These are phyloP conservation scores for Vicia sativa DNA, from an alignment of 306 rosid genomes.

Conservation along the genomic window DNA sequence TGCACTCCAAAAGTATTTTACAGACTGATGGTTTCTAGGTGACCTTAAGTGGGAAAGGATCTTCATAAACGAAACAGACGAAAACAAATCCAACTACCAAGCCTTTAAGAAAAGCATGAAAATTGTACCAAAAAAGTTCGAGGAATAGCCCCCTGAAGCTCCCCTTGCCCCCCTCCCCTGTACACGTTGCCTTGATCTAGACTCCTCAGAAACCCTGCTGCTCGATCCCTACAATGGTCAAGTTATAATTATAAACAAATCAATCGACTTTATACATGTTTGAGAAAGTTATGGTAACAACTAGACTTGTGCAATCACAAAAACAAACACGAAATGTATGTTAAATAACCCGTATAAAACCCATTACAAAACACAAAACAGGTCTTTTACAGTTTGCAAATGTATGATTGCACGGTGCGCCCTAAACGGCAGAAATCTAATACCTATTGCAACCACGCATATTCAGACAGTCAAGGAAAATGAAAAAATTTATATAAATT, in stretches of 20 bases:
- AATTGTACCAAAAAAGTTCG: slow-evolving; percentile 43
- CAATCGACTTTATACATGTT: neutral
- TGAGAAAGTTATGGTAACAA: slow-evolving; percentile 6
- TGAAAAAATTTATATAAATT: neutral
- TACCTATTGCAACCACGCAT: slow-evolving; percentile 1
- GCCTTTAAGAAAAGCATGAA: slow-evolving; percentile 1
- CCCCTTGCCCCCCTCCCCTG: slow-evolving; percentile 66
- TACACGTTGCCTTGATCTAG: slow-evolving; percentile 46
- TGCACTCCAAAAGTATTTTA: neutral
- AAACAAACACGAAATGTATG: neutral
- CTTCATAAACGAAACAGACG: slow-evolving; percentile 12
- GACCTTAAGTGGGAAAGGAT: slow-evolving; percentile 22
- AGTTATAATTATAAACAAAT: slow-evolving; percentile 18
- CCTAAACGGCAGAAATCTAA: neutral
- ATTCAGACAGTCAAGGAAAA: slow-evolving; percentile 4
- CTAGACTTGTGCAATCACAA: slow-evolving; percentile 1
- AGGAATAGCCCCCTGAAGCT: slow-evolving; percentile 60
- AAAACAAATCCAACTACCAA: slow-evolving; percentile 21
- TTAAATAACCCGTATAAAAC: neutral
- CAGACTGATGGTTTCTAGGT: slow-evolving; percentile 22
- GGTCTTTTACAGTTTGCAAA: slow-evolving; percentile 8
- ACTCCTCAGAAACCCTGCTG: slow-evolving; percentile 52
- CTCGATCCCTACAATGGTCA: slow-evolving; percentile 52
- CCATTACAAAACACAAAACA: neutral
- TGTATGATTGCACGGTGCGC: slow-evolving; percentile 6